Evolutionary conservation across 306 rosid species (phyloP), one percentile per base, ranked within the genome.

Genomic region (apple (Malus domestica)): DNA sequence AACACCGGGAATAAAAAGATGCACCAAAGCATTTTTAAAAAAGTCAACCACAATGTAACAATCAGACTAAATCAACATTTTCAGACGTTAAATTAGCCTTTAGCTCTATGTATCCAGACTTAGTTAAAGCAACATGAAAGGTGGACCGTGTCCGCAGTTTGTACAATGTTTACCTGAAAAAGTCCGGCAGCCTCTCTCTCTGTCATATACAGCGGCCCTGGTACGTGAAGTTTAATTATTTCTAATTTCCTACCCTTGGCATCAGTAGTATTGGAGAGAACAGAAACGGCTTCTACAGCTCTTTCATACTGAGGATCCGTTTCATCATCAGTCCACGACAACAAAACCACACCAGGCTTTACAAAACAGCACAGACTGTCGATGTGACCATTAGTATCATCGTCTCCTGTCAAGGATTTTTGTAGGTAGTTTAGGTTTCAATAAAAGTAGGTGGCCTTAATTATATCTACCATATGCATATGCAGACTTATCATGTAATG

Each of bases 351-450:
- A 70, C 97, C 97, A 52, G 99, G 93, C 85, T 84, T 92, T 71
- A 38, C 96, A 72, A 95, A 95, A 81, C 96, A 92, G 83, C 99
- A 95, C 88, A 92, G 87, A 79, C 90, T 95, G 87, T 95, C 99
- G 12, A 92, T 83, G 77, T 95, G 99, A 79, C 99, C 99, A 76
- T 92, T 92, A 20, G 99, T 95, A 81, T 92, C 99, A 73, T 92
- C 98, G 76, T 95, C 99, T 30, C 99, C 99, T 95, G 90, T 54
- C 73, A 65, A 82, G 79, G 73, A 70, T 71, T 62, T 68, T 69
- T 22, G 23, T 63, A 55, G 10, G 35, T 27, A 60, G 62, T 61
- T 76, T 45, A 80, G 65, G 51, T 78, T 80, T 38, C 55, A 60
- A 14, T 51, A n/a, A 44, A 42, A 76, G 44, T 11, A 44, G 18